phyloP scores from a whole-genome alignment of 371 early-diverging fungal genomes.

The Entomophthora muscae region DNA sequence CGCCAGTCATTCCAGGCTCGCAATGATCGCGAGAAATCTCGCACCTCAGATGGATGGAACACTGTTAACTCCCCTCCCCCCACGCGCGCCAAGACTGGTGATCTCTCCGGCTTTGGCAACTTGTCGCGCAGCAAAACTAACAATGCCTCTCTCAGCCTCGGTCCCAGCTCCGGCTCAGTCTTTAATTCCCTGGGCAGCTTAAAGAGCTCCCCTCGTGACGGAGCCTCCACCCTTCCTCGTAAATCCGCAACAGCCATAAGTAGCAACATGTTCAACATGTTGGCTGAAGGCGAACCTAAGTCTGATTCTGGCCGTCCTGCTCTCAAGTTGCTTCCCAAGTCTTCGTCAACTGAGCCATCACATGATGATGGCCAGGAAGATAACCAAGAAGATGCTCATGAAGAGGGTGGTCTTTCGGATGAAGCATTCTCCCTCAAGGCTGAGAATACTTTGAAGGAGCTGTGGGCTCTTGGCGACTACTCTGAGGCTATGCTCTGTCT shows the following conservation, averaged over 20 bases:
- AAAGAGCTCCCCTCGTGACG: not conserved
- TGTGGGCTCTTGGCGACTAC: conserved; percentile 16
- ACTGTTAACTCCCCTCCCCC: conserved; percentile 27
- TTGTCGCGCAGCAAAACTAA: conserved; percentile 38
- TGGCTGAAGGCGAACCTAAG: not conserved
- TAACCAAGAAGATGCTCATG: too few relatives aligned
- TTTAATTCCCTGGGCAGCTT: conserved; percentile 4
- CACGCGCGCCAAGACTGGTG: conserved; percentile 29
- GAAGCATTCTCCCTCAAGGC: conserved; percentile 21
- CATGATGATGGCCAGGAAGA: too few relatives aligned
- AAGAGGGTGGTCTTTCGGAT: too few relatives aligned
- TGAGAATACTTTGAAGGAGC: conserved; percentile 49
- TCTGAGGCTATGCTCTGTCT: conserved; percentile 36
- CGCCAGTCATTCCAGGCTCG: not conserved
- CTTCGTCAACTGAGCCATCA: not conserved
- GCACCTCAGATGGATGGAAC: conserved; percentile 47
- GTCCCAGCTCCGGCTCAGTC: conserved; percentile 1
- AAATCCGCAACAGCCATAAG: not conserved
- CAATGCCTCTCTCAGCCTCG: conserved; percentile 1
- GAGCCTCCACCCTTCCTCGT: not conserved
- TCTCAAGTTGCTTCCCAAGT: conserved; percentile 1
- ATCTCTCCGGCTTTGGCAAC: conserved; percentile 64
- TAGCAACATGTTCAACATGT: conserved; percentile 7
- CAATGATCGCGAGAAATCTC: conserved; percentile 15
- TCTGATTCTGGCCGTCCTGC: not conserved